These are phyloP conservation scores for Trypanosoma vivax DNA, from an alignment of 208 protist genomes.

Conservation along the genomic window DNA sequence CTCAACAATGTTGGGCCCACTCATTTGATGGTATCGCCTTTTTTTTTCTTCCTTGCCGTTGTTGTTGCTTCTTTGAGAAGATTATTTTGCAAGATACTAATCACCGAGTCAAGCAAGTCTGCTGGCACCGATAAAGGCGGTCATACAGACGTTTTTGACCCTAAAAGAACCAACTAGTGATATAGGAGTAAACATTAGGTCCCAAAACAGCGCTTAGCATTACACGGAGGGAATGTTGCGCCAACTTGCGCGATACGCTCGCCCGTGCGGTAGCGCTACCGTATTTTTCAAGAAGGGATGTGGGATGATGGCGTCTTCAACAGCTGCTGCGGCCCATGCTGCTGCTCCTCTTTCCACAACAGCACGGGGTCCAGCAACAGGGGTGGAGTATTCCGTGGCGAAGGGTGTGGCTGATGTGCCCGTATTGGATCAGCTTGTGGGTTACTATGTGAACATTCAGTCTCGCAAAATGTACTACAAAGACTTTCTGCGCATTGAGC, in stretches of 20 bases:
- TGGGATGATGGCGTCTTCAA: slow-evolving; percentile 16
- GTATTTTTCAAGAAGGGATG: slow-evolving; percentile 29
- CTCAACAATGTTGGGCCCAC: too few relatives aligned
- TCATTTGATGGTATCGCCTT: too few relatives aligned
- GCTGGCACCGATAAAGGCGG: too few relatives aligned
- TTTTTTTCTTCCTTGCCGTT: too few relatives aligned
- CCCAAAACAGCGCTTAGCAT: neutral
- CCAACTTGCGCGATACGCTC: slow-evolving; percentile 27
- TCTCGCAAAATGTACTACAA: slow-evolving; percentile 93
- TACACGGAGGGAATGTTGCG: slow-evolving; percentile 12
- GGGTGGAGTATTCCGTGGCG: slow-evolving; percentile 75
- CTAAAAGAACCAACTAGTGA: too few relatives aligned
- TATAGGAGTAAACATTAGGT: neutral
- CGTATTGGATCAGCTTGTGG: slow-evolving; percentile 86
- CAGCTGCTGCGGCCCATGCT: slow-evolving; percentile 38
- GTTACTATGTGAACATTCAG: slow-evolving; percentile 91
- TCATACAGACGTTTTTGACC: too few relatives aligned
- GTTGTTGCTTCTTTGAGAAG: too few relatives aligned
- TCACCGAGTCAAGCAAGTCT: too few relatives aligned
- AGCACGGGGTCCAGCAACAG: slow-evolving; percentile 30
- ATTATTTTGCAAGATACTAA: too few relatives aligned
- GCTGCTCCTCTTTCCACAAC: slow-evolving; percentile 17
- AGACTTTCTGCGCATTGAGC: slow-evolving; percentile 88
- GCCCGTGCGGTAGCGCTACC: slow-evolving; percentile 13
- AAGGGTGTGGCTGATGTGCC: slow-evolving; percentile 52